phyloP scores from a whole-genome alignment of 1,284 basidiomycete genomes.

The Microbotryum scabiosae region DNA sequence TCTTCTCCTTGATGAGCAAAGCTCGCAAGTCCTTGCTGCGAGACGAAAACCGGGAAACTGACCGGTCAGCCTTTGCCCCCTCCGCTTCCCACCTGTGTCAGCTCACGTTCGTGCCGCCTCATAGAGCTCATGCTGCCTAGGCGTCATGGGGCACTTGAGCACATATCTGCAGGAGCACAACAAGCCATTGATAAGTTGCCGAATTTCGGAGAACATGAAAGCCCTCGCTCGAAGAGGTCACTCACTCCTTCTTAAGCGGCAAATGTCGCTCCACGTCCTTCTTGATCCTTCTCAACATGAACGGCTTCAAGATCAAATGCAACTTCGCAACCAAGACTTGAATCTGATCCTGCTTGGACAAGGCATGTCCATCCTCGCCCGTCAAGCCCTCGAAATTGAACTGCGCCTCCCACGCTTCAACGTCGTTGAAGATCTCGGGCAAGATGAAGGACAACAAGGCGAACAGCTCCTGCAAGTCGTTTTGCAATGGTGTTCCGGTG shows the following conservation, averaged over 20 bases:
- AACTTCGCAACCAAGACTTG: constrained; percentile 61
- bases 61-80: too few species aligned
- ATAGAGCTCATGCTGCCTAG: constrained; percentile 73
- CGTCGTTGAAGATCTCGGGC: constrained; percentile 82
- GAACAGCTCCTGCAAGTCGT: constrained; percentile 91
- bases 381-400: constrained; percentile 44
- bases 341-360: constrained; percentile 32
- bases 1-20: constrained; percentile 1
- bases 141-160: constrained; percentile 78
- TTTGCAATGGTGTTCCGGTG: constrained; percentile 48
- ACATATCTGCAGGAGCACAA: constrained; percentile 49
- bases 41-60: too few species aligned
- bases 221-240: neutral
- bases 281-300: constrained; percentile 86
- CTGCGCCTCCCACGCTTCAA: constrained; percentile 86
- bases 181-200: too few species aligned
- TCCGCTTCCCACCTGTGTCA: neutral
- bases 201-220: too few species aligned
- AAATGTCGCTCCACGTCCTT: constrained; percentile 77
- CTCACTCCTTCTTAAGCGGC: constrained; percentile 74
- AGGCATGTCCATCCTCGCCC: constrained; percentile 20
- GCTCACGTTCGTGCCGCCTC: constrained; percentile 46
- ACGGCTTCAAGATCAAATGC: constrained; percentile 87
- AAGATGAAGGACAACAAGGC: constrained; percentile 89
- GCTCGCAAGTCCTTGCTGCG: neutral